Evolutionary conservation across 306 rosid species (phyloP), one percentile per base, ranked within the genome.

Genomic region (Myrica gale): DNA sequence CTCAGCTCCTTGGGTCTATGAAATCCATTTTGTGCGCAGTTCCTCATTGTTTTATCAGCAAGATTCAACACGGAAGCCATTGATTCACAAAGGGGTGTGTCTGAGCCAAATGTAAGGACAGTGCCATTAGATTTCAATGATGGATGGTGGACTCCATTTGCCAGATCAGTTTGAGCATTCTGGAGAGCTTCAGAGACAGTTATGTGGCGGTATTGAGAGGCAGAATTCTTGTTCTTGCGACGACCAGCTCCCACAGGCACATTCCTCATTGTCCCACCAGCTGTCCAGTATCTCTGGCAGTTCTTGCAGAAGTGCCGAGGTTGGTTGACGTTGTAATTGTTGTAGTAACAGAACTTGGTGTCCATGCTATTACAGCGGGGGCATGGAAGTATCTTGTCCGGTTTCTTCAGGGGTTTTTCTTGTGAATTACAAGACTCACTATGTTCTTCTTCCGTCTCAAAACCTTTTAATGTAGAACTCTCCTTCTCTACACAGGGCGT

Each of bases 261-360:
- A 66, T 87, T 89, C 79, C 98, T 85, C 89, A 89, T 93, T 74
- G 87, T 85, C 51, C 98, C 98, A 55, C 98, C 98, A 3, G 97
- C 90, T 6, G 98, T 93, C 98, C 98, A 93, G 74, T 93, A 93
- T 79, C 98, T 85, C 77, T 89, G 98, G 58, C 98, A 93, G 76
- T 87, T 90, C 85, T 93, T 93, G 79, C 98, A 93, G 82, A 93
- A 93, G 73, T 93, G 92, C 9, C 98, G 96, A 0, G 98, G 98
- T 74, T 93, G 98, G 62, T 83, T 89, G 73, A 93, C 89, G 13
- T 91, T 93, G 89, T 93, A 93, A 67, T 93, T 93, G 69, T 93
- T 93, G 78, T 74, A 91, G 84, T 93, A 93, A 72, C 98, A 93
- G 69, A 93, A 93, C 68, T 93, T 93, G 51, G 98, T 93, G 81